Evolutionary conservation across 345 rosid genomes (phyloP), one percentile per base, ranked within the genome.

Genomic region (Citrus hindsii): DNA sequence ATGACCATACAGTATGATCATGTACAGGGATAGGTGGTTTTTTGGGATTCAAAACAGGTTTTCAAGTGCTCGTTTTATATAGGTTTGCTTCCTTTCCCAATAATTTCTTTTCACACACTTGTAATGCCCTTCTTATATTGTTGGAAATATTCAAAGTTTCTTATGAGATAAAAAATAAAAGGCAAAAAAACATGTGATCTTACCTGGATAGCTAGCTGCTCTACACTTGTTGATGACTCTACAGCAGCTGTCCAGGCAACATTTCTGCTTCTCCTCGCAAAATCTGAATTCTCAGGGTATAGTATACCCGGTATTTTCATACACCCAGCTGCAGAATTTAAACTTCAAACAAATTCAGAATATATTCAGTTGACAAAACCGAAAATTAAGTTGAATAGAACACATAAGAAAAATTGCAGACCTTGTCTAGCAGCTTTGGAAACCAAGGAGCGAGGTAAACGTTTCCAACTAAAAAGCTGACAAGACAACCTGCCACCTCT

Each of bases 361-460:
- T 73, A 77, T 75, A 71, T 81, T 76, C 77, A 56, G 80, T 79
- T 79, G 65, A 66, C 70, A 38, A 83, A 70, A 79, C 42, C 66
- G 32, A 38, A 76, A 82, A 30, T 28, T 71, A 74, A 55, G 48
- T 10, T 56, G 40, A 6, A 64, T 55, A 33, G 46, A 75, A 79
- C 53, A 75, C 62, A 71, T 30, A 85, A 75, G 83, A 82, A 82
- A 76, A 84, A 55, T 75, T 80, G 59, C 74, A 78, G 82, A 96
- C 99, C 99, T 90, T 92, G 90, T 89, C 95, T 88, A 71, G 99
- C 97, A 81, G 97, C 97, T 87, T 89, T 96, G 59, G 90, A 88
- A 65, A 79, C 87, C 82, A 96, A 81, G 76, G 89, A 79, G 66
- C 35, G 76, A 79, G 98, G 98, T 79, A 94, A 83, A 62, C 72